phyloP scores from a whole-genome alignment of 441 rosid species.

The Syzygium syzygioides region DNA sequence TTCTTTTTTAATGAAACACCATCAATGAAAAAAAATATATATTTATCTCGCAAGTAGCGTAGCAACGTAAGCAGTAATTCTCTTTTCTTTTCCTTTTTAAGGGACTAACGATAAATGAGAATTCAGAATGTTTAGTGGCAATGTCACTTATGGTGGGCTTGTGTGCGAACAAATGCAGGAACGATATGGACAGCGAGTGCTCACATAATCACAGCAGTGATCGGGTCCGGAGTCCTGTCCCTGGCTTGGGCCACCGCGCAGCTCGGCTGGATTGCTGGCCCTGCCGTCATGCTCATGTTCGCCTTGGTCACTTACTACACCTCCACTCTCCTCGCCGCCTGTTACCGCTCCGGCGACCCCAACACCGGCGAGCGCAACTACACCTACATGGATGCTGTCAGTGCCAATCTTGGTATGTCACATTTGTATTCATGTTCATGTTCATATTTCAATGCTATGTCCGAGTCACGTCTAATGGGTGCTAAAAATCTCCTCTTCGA shows the following conservation, averaged over 20 bases:
- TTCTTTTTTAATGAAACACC: neutral
- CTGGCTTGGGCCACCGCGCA: slow-evolving; percentile 17
- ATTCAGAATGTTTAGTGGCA: neutral
- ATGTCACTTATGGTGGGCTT: neutral
- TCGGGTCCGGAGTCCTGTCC: slow-evolving; percentile 16
- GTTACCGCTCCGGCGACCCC: neutral
- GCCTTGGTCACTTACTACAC: slow-evolving; percentile 10
- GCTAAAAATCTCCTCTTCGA: neutral
- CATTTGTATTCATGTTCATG: neutral
- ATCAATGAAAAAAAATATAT: neutral
- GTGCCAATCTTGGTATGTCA: slow-evolving; percentile 8
- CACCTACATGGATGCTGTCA: slow-evolving; percentile 17
- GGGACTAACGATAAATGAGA: neutral
- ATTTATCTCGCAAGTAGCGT: neutral
- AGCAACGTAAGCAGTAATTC: neutral
- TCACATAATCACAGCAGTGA: slow-evolving; percentile 17
- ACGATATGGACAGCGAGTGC: slow-evolving; percentile 10
- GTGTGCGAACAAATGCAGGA: neutral
- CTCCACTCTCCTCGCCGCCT: slow-evolving; percentile 5
- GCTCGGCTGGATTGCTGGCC: slow-evolving; percentile 15
- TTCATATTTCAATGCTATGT: neutral
- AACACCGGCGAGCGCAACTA: slow-evolving; percentile 10
- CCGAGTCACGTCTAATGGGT: neutral
- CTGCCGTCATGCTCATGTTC: slow-evolving; percentile 10
- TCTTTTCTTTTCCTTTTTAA: neutral